Evolutionary conservation across 2,329 filamentous ascomycete species (phyloP), one percentile per base, ranked within the genome.

Genomic region (Arthrinium puccinioides): DNA sequence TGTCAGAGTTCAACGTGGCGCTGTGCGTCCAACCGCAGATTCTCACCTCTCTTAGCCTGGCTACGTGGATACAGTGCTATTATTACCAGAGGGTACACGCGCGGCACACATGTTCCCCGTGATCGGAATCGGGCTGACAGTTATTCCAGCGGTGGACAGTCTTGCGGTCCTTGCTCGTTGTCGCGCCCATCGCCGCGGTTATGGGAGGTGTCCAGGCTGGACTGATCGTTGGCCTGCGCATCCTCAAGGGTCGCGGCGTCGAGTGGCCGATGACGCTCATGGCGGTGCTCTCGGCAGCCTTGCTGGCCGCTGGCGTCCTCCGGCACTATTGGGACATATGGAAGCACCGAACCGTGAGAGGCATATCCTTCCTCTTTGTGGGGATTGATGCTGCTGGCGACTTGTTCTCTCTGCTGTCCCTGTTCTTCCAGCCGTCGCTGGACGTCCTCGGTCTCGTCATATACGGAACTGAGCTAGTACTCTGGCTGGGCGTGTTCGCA

Each of bases 361-460:
- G 82, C 7, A 84, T 86, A 26, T 84, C 79, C 1, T 85, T 86
- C 54, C 61, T 84, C 3, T 87, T 87, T 45, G 79, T 84, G 0
- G 76, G 65, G 2, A 81, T 86, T 29, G 82, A 86, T 56, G 82
- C 80, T 0, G 65, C 76, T 1, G 82, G 82, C 0, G 82, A 86
- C 53, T 53, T 86, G 4, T 79, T 79, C 37, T 84, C 79, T 0
- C 60, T 86, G 0, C 53, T 80, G 3, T 82, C 80, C 1, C 63
- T 86, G 13, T 60, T 82, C 28, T 84, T 82, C 44, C 70, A 82
- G 51, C 64, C 67, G 0, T 59, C 61, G 14, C 49, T 81, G 4
- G 74, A 84, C 48, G 51, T 81, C 1, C 56, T 83, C 0, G 82
- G 80, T 0, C 67, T 85, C 42, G 67, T 79, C 1, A 82, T 84